Percentiles rank a stretch among this genome's conserved stretches.
phyloP scores from a whole-genome alignment of 108 stramenopile genomes.

The Nitzschia sp. region DNA sequence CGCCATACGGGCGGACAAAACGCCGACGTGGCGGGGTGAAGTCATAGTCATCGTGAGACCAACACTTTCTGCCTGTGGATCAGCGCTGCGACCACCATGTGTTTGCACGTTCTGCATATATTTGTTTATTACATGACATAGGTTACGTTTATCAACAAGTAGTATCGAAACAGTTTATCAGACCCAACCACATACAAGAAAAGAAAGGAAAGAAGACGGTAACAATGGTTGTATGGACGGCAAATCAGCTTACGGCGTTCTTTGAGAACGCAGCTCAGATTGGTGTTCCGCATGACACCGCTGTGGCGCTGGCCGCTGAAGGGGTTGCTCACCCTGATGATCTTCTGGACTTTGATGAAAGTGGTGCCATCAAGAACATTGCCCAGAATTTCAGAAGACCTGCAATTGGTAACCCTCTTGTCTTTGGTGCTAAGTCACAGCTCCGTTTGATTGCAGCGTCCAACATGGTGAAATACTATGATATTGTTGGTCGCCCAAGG shows the following conservation, averaged over 20 bases:
- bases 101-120: too few relatives aligned
- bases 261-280: slow-evolving; percentile 14
- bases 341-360: slow-evolving; percentile 4
- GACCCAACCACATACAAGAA: too few relatives aligned
- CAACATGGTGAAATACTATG: slow-evolving; percentile 12
- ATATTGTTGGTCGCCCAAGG: slow-evolving; percentile 5
- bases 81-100: too few relatives aligned
- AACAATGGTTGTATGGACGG: too few relatives aligned
- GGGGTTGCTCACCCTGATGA: slow-evolving; percentile 9
- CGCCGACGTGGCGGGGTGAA: too few relatives aligned
- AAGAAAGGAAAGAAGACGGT: too few relatives aligned
- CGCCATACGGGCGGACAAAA: too few relatives aligned
- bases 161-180: too few relatives aligned
- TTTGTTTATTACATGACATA: too few relatives aligned
- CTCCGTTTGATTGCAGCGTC: neutral
- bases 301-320: neutral
- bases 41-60: too few relatives aligned
- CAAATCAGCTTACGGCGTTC: slow-evolving; percentile 1
- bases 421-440: slow-evolving; percentile 19
- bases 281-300: neutral
- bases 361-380: neutral
- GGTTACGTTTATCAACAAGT: too few relatives aligned
- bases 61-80: too few relatives aligned
- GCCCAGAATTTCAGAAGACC: neutral
- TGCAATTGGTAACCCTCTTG: neutral